A percentile compares a stretch with the other conserved stretches of the same genome.
These are phyloP conservation scores for Acacia acuminata DNA, from an alignment of 306 rosid species.

Conservation along the genomic window DNA sequence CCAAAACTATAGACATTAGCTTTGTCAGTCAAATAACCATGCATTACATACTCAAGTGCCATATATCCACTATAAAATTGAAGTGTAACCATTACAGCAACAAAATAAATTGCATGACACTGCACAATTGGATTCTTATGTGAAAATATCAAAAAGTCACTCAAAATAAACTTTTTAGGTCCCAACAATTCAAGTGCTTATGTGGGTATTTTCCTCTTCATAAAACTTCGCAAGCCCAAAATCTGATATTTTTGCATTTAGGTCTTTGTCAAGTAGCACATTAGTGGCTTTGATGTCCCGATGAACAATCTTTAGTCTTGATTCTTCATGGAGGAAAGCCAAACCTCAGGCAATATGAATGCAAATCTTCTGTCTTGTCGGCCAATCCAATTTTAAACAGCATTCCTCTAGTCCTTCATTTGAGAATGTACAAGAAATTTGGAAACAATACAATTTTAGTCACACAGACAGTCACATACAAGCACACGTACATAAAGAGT, in stretches of 20 bases:
- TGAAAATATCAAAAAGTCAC: not conserved
- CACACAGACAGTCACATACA: too few species aligned
- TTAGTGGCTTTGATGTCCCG: too few species aligned
- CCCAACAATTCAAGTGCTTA: slow-evolving; percentile 59
- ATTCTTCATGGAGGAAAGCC: too few species aligned
- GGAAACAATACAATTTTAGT: too few species aligned
- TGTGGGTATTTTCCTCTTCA: slow-evolving; percentile 62
- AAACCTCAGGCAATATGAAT: too few species aligned
- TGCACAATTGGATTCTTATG: not conserved
- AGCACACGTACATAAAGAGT: too few species aligned
- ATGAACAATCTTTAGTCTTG: too few species aligned
- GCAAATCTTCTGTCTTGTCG: too few species aligned
- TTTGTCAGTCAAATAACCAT: slow-evolving; percentile 59
- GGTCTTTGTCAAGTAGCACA: too few species aligned
- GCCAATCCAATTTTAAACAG: too few species aligned
- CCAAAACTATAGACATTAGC: slow-evolving; percentile 69
- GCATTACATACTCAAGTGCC: slow-evolving; percentile 53
- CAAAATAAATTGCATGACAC: not conserved
- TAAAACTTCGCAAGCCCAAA: slow-evolving; percentile 66
- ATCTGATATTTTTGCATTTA: slow-evolving; percentile 17
- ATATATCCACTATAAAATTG: slow-evolving; percentile 35
- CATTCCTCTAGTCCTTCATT: too few species aligned
- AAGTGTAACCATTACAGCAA: slow-evolving; percentile 2
- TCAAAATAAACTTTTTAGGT: slow-evolving; percentile 39
- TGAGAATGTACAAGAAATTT: too few species aligned